Evolutionary conservation across 768 basidiomycete species (phyloP), one percentile per base, ranked within the genome.

Genomic region (Leccinum incarnatum): DNA sequence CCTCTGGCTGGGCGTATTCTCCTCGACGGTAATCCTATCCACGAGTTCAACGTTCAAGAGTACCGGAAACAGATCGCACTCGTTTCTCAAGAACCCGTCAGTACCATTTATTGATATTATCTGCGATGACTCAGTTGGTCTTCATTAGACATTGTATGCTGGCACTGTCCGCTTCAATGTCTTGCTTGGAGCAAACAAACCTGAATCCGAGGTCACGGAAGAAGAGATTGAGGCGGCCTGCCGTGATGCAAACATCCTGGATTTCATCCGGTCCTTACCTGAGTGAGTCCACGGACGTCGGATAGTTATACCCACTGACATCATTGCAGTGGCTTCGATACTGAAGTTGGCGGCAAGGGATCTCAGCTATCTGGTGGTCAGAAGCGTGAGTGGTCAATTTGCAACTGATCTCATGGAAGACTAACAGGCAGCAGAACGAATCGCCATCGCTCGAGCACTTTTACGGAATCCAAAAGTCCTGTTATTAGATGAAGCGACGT

Each of bases 121-220:
- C 56, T 9, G 42, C 4, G 4, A 30, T 29, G 8, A 36, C 15
- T 23, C 9, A 37, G 4, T 2, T 51, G 19, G 46, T 49, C 15
- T 14, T 53, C 19, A 23, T 10, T 55, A 76, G 74, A 92, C 88
- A 0, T 77, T 98, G 5, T 98, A 97, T 69, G 86, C 92, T n/a
- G 93, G 93, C 29, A 91, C 91, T 2, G 79, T 97, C 59, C 88
- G 89, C 29, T 95, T 96, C 76, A 98, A 98, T 72, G 85, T 95
- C 70, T 72, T 95, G 7, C 87, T 97, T 37, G 95, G 95, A 15
- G 89, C 91, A 40, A 83, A 80, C 64, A 92, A 91, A 68, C 88
- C 90, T 3, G 75, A 75, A 37, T 82, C 83, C 0, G 85, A 94
- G 65, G 89, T 95, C 10, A 93, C 93, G 3, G 84, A 94, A 67